Evolutionary conservation across 2,329 filamentous ascomycete genomes (phyloP).

Genomic region (Aspergillus sp.): DNA sequence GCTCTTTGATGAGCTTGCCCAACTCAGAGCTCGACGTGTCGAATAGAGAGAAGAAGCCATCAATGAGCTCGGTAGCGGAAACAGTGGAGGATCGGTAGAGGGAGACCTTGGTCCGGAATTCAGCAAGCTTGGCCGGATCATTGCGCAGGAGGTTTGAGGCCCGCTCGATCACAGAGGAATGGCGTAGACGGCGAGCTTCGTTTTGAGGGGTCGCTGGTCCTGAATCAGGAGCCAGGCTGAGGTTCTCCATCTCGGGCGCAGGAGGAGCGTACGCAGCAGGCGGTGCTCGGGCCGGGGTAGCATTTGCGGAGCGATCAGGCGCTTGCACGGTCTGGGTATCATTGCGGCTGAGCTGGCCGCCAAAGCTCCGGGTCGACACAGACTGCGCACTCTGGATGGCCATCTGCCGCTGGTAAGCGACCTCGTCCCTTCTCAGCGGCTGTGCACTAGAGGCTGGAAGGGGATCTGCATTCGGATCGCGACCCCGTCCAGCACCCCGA

Average conservation of each 20-base stretch:
- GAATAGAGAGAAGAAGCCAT: slow-evolving; percentile 79
- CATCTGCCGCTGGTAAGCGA: slow-evolving; percentile 85
- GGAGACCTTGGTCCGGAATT: slow-evolving; percentile 73
- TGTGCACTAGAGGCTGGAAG: slow-evolving; percentile 68
- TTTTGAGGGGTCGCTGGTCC: slow-evolving; percentile 59
- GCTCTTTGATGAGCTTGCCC: slow-evolving; percentile 80
- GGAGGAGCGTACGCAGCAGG: slow-evolving; percentile 19
- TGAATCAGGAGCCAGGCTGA: slow-evolving; percentile 38
- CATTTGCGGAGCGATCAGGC: slow-evolving; percentile 26
- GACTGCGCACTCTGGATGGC: slow-evolving; percentile 84
- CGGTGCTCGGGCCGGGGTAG: slow-evolving; percentile 17
- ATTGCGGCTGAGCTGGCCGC: slow-evolving; percentile 63
- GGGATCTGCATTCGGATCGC: slow-evolving; percentile 78
- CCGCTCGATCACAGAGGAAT: slow-evolving; percentile 76
- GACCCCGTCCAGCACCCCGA: slow-evolving; percentile 56
- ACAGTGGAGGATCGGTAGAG: slow-evolving; percentile 62
- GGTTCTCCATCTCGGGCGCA: slow-evolving; percentile 39
- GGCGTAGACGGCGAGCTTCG: slow-evolving; percentile 67
- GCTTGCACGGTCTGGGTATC: slow-evolving; percentile 40
- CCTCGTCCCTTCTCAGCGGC: slow-evolving; percentile 71
- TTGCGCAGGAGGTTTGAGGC: slow-evolving; percentile 72
- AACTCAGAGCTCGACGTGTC: slow-evolving; percentile 71
- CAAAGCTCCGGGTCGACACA: slow-evolving; percentile 69
- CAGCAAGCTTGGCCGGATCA: slow-evolving; percentile 61
- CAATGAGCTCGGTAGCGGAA: slow-evolving; percentile 67